Percentiles rank a stretch among this genome's conserved stretches.
phyloP scores from a whole-genome alignment of 2,329 filamentous ascomycete genomes.

The Cryphonectria naterciae region DNA sequence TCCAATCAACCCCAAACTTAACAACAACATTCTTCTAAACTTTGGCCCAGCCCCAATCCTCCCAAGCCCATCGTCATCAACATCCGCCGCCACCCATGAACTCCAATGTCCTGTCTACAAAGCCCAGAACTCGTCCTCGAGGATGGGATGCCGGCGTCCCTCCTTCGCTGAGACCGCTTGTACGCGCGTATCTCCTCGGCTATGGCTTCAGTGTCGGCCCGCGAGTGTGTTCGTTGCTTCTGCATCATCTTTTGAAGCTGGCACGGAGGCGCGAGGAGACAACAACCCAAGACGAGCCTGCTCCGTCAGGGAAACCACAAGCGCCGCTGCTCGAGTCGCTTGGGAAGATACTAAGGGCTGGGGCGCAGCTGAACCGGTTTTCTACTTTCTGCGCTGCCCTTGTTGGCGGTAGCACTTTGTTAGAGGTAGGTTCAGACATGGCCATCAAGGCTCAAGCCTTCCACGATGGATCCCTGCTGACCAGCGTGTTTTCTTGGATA shows the following conservation, averaged over 20 bases:
- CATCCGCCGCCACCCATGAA: background rate
- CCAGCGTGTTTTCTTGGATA: background rate
- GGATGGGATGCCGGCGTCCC: slow-evolving; percentile 46
- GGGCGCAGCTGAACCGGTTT: slow-evolving; percentile 60
- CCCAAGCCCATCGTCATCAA: background rate
- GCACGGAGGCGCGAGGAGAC: slow-evolving; percentile 38
- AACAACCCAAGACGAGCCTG: slow-evolving; percentile 40
- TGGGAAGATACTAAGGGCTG: slow-evolving; percentile 51
- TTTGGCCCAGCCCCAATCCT: background rate
- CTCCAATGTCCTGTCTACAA: background rate
- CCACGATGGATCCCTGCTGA: background rate
- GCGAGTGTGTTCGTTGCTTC: slow-evolving; percentile 57
- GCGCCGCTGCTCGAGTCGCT: slow-evolving; percentile 41
- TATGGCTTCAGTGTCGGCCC: slow-evolving; percentile 64
- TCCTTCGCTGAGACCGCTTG: slow-evolving; percentile 55
- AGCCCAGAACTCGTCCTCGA: background rate
- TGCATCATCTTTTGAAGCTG: slow-evolving; percentile 47
- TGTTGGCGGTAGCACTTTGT: slow-evolving; percentile 62
- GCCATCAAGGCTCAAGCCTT: too few species aligned
- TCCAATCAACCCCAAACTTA: background rate
- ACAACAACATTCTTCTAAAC: background rate
- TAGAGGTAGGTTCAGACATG: slow-evolving; percentile 53
- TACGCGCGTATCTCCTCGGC: slow-evolving; percentile 64
- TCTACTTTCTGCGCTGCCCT: slow-evolving; percentile 65
- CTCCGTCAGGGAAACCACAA: slow-evolving; percentile 36